Conservation (phyloP, 164 flowering plant species). For the Sextonia rubra region DNA sequence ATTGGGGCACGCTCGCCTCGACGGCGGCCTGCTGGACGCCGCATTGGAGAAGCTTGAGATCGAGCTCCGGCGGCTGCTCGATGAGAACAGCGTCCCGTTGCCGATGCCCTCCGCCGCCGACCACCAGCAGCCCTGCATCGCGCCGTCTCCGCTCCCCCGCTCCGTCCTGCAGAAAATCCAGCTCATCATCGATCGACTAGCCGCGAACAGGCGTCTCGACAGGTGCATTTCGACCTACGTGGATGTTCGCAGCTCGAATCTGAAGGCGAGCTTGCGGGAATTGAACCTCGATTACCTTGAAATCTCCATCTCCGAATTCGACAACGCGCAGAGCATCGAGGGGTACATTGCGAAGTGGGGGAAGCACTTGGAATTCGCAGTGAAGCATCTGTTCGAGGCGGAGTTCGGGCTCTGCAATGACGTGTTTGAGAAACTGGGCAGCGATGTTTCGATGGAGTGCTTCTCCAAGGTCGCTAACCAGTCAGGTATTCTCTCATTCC, state of each 20-base stretch:
- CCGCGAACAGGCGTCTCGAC: constrained; percentile 64
- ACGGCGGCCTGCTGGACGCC: constrained; percentile 72
- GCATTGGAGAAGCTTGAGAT: constrained; percentile 68
- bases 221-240: constrained; percentile 70
- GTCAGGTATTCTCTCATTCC: constrained; percentile 82
- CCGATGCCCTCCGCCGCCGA: constrained; percentile 52
- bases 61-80: constrained; percentile 61
- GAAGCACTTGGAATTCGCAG: constrained; percentile 89
- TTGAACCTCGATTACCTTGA: constrained; percentile 77
- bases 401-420: constrained; percentile 83
- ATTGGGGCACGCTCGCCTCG: constrained; percentile 43
- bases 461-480: constrained; percentile 76
- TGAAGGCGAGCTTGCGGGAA: constrained; percentile 64
- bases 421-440: constrained; percentile 73
- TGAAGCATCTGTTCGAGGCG: constrained; percentile 80
- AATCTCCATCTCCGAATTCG: constrained; percentile 61
- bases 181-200: constrained; percentile 60
- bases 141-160: constrained; percentile 65
- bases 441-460: constrained; percentile 78
- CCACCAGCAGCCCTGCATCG: constrained; percentile 44
- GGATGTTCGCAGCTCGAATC: constrained; percentile 69
- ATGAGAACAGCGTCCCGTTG: constrained; percentile 64
- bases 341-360: constrained; percentile 78
- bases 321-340: constrained; percentile 74
- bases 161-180: constrained; percentile 70